Base-by-base conservation (phyloP, 257 asterid genomes). In the Solanum sitiens region DNA sequence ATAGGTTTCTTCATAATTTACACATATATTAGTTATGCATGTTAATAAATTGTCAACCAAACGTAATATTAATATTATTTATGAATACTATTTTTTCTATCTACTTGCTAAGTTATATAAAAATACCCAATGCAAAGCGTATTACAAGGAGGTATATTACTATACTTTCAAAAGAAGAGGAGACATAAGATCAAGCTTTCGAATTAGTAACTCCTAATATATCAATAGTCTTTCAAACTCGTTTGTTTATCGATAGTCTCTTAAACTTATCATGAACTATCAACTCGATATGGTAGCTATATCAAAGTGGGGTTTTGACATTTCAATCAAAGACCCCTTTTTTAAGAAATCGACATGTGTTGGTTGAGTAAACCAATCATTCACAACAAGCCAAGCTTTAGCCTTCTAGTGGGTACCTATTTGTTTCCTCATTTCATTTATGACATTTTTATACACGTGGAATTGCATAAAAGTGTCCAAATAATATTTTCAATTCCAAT, bases 401-500 rank as follows among this genome's bases (percentile, higher is more conserved):
- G 56, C 70, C 61, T 76, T 80, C 70, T 74, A 56, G 23, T 40
- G 88, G 73, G 72, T 61, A 27, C 47, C 20, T 39, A 23, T 16
- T 27, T 47, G 12, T 59, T 32, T 3, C n/a, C 30, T 47, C 1
- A 45, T 27, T 35, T 35, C 10, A 40, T 86, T 73, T 67, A 45
- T 47, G 84, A 42, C 67, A 61, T 25, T 59, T 59, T 35, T 9
- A 3, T 85, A 45, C 92, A 92, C 92, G 91, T 89, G 93, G 93
- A 35, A 12, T 72, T 32, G 12, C 21, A 40, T 11, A 3, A 18
- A 30, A 65, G 90, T 91, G 59, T 83, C 90, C 53, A 44, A 44
- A 21, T 18, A 74, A 2, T 72, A 33, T 72, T 70, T 84, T 85
- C 6, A 12, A 70, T 53, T 65, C 83, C 30, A 27, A 7, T 27